Base-by-base conservation (phyloP, 108 stramenopile genomes). In the Cyclostephanos invisitatus region DNA sequence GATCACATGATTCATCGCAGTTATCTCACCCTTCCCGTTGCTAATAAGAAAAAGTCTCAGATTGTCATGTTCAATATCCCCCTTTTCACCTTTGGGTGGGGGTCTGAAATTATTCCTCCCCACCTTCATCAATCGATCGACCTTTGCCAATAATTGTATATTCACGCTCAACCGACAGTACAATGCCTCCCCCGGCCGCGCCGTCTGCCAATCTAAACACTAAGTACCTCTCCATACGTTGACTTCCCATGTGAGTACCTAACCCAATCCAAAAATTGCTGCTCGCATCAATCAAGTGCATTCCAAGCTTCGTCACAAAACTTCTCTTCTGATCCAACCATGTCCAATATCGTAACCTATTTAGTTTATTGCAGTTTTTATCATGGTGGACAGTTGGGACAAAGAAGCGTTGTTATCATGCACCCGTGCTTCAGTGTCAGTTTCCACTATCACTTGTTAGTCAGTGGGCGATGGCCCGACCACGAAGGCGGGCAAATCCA, bases 81-180 rank as follows among this genome's bases (percentile, higher is more conserved):
- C n/a, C n/a, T n/a, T n/a, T n/a, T n/a, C n/a, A n/a, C n/a, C 95
- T 75, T 96, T 96, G 36, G 98, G 99, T 21, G 99, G 97, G 14
- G 99, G 98, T n/a, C 98, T 89, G 74, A 99, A 99, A 77, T 99
- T 99, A 74, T 98, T 98, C 32, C 90, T 68, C 28, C 97, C 97
- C n/a, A 98, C 98, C 81, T 98, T 99, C 80, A 98, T 84, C 51
- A 98, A 81, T 66, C 98, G 97, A 71, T 97, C 95, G 7, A 98
- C 99, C 71, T 96, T 96, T 2, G 99, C 98, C 57, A 99, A 82
- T 17, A 99, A 83, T 82, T 99, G 99, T 1, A 92, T 92, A 73
- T 99, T 99, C n/a, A 99, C 99, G 29, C 88, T 89, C 14, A 99
- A 82, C 20, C 99, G 85, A 74, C 98, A 98, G 78, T 98, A 99